Base-by-base conservation (phyloP, 2,329 filamentous ascomycete species). In the Ilyonectria mors-panacis region DNA sequence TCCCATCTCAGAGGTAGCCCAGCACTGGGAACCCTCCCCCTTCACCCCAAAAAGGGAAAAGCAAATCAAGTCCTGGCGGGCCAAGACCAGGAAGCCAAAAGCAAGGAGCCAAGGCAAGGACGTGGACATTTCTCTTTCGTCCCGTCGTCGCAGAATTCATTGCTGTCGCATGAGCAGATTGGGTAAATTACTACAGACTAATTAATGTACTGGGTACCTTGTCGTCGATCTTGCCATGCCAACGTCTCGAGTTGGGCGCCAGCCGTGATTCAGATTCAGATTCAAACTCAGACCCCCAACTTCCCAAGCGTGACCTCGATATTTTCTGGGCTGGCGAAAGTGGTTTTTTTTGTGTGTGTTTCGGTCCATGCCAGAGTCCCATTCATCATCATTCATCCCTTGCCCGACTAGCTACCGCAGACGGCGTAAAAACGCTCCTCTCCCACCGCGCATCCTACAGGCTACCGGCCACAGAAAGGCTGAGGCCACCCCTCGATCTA, bases 401-500 rank as follows among this genome's bases (percentile, higher is more conserved):
- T 59, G 55, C 33, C 23, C n/a, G 15, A 21, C 28, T 7, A 65
- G 62, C 63, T 57, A 61, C 57, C 37, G 39, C 33, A 35, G 39
- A 57, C 63, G 42, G 57, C 51, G 57, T 44, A 65, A 48, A 60
- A n/a, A 39, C 35, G 44, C 53, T 48, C 39, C 57, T n/a, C 47
- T 54, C 47, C 30, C 45, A 53, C 28, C 45, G 23, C 53, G 33
- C 55, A 30, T 53, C 47, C 30, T 39, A 37, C 60, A 33, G 30
- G 30, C 12, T 26, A 35, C 55, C 54, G 62, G 50, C 47, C 71
- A 57, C 55, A 60, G 42, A 75, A 75, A 75, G 73, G 73, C 73
- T 76, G 72, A 71, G 70, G 73, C 73, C 72, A 71, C 72, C 73
- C 73, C 70, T 71, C 73, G 73, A 75, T 73, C 72, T 75, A 75